Base-by-base conservation (phyloP, 1,139 yeast genomes). In the Hyphopichia buzzinii region DNA sequence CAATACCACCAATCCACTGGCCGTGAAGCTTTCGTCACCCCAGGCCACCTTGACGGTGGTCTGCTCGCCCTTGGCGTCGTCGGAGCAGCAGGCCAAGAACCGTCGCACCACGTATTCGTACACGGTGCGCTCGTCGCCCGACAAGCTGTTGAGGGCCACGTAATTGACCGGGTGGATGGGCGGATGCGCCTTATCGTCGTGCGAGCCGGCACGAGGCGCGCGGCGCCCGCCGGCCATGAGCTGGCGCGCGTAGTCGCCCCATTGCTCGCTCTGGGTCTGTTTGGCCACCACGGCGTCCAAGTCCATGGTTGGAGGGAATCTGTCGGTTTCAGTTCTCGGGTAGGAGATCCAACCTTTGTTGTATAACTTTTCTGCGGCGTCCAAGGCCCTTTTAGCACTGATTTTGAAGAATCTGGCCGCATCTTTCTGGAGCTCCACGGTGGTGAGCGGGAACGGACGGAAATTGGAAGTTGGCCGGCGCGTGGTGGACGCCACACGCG, bases 271-370 rank as follows among this genome's bases (percentile, higher is more conserved):
- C 16, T 64, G 68, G 1, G 64, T 61, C 47, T 89, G 97, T 31
- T 79, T 78, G 16, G 62, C 64, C 2, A 92, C 72, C 3, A 88
- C 59, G 1, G 63, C 64, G 34, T 65, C 66, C 34, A 92, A 65
- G 52, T 92, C 86, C 82, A 90, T 87, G 2, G 75, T 69, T 0
- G 67, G 58, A 1, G 96, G 96, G 51, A 86, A 94, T 22, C 67
- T 76, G 56, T 94, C 97, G 0, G 99, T 94, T 57, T 94, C 99
- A 0, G 99, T 94, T 67, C 99, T 84, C 3, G 99, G 99, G 54
- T 94, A 94, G 0, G 97, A 89, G 3, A 94, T 68, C 50, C 79
- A 87, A 0, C 98, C 98, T 37, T 76, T 71, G 39, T 84, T 89
- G 55, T 94, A 94, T 19, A 94, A 69, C 44, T 75, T 77, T 59